Base-by-base conservation (phyloP, 495 filamentous ascomycete species). In the Penicillium parvum region DNA sequence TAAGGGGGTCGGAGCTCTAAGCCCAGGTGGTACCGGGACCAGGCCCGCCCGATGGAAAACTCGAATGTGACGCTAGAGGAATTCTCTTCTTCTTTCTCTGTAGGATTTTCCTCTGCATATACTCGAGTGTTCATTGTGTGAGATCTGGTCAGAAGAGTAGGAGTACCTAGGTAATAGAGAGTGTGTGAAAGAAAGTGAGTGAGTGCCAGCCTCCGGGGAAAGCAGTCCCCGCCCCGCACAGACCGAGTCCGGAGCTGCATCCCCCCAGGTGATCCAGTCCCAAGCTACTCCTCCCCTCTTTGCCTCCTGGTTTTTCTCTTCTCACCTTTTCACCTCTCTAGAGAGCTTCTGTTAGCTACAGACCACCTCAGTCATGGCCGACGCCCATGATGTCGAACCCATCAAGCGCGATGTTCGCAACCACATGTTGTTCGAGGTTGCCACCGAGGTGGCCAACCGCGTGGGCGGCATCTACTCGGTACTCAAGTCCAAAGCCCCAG, bases 391-490 rank as follows among this genome's bases (percentile, higher is more conserved):
- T 8, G 36, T 49, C 36, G 72, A 74, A 25, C 60, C 67, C 21
- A 60, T 67, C 34, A 65, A 64, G 54, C 67, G 86, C 56, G 86
- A 90, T 69, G 77, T 88, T 32, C 79, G 75, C 65, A 85, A 86
- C 57, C 86, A 90, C 55, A 70, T 87, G 58, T 83, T 98, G 35
- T 98, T 98, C 54, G 92, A 98, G 69, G 70, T 96, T 45, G 90
- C 92, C 21, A 97, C 92, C 11, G 92, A 98, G 60, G 92, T 96
- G 46, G 92, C 92, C 38, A 95, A 98, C 72, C 81, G 94, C 70
- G 92, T 98, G 43, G 92, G 92, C 58, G 92, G 92, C 49, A 98
- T 98, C 69, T 98, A 98, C 72, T 96, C 91, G 10, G 92, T 98
- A 38, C 81, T 98, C 60, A 98, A 98, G 70, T 98, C 92, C 38